Base-by-base conservation (phyloP, 2,329 filamentous ascomycete species). In the Zymoseptoria crescenta region DNA sequence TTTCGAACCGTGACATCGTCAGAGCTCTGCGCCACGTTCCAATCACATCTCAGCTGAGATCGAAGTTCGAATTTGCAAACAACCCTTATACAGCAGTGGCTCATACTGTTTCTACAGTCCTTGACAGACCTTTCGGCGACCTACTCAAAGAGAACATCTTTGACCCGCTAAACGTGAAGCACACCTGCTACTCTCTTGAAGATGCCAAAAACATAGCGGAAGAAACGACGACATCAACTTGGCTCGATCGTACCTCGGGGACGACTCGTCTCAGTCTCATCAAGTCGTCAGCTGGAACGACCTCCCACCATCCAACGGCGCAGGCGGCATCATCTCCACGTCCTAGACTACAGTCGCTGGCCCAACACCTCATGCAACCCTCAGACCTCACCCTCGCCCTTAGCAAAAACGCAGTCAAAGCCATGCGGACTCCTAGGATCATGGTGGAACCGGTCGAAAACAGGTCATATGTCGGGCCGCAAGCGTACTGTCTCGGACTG, bases 331-430 rank as follows among this genome's bases (percentile, higher is more conserved):
- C 56, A 62, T 83, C 21, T 79, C 77, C 21, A 74, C 52, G 79
- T 79, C 1, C 56, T 73, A 7, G 81, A 83, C 69, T 83, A 81
- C 65, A 67, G 74, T 1, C 77, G 76, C 64, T 85, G 81, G 63
- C 83, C 2, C 70, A 72, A 27, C 79, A 77, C 20, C 70, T 83
- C 24, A 69, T 84, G 24, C 66, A 74, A n/a, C 60, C 64, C 3
- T n/a, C 49, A 8, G 62, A 61, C 16, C 52, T 49, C 8, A 56
- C 50, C 29, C 50, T 41, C 20, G 52, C 58, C 7, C 53, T 63
- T 13, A 56, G 53, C 35, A 35, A 55, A 9, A 55, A 54, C 4
- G 57, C 59, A 6, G 58, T 65, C 6, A 49, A 55, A 27, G 56
- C 49, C 6, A 57, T 64, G 49, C 62, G 63, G 10, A 59, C n/a